phyloP scores from a whole-genome alignment of 1,284 basidiomycete genomes.

The Leccinum solheimii region DNA sequence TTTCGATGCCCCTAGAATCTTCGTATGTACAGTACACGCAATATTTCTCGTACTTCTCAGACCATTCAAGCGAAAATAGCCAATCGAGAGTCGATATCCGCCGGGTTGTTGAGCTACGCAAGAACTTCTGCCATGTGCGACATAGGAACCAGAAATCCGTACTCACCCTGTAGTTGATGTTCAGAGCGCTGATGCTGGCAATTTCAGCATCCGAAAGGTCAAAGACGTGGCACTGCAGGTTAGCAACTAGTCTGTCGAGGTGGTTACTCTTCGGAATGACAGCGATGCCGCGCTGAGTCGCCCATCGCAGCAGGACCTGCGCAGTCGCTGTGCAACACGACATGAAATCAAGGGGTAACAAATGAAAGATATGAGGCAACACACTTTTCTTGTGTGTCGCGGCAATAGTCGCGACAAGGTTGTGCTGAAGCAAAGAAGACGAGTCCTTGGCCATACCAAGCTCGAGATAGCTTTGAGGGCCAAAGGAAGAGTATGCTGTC shows the following conservation, averaged over 20 bases:
- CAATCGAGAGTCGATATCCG: slow-evolving; percentile 60
- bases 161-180: slow-evolving; percentile 62
- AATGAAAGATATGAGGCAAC: slow-evolving; percentile 16
- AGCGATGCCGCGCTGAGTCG: slow-evolving; percentile 72
- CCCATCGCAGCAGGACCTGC: slow-evolving; percentile 77
- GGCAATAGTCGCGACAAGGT: slow-evolving; percentile 49
- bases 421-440: slow-evolving; percentile 54
- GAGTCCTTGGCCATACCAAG: slow-evolving; percentile 55
- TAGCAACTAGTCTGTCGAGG: slow-evolving; percentile 53
- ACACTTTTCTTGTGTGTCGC: slow-evolving; percentile 55
- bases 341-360: not conserved
- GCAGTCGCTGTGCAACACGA: slow-evolving; percentile 44
- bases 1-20: not conserved
- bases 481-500: slow-evolving; percentile 81
- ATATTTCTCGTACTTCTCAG: not conserved
- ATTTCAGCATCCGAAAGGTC: slow-evolving; percentile 62
- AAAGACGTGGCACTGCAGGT: slow-evolving; percentile 60
- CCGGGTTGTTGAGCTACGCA: slow-evolving; percentile 67
- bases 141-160: slow-evolving; percentile 1
- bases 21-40: slow-evolving; percentile 5
- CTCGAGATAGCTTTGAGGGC: slow-evolving; percentile 68
- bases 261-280: slow-evolving; percentile 79
- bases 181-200: slow-evolving; percentile 58
- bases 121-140: slow-evolving; percentile 2
- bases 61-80: slow-evolving; percentile 62